phyloP scores from a whole-genome alignment of 2,329 filamentous ascomycete species.

The Cercospora nicotianae region DNA sequence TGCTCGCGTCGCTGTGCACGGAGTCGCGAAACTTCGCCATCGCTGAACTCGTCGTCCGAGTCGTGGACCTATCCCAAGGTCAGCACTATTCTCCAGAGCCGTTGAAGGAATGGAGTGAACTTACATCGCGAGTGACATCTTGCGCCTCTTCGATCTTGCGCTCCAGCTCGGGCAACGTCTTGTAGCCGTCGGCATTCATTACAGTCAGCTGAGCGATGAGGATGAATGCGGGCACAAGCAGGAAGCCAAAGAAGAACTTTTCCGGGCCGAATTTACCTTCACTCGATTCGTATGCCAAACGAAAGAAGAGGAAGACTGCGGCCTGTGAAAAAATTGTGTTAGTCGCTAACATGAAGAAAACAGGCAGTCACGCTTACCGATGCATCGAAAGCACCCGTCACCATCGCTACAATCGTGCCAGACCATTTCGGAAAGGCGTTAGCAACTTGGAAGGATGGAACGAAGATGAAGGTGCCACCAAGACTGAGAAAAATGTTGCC shows the following conservation, averaged over 20 bases:
- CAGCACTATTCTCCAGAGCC: background rate
- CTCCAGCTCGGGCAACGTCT: slow-evolving; percentile 71
- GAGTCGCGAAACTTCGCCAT: slow-evolving; percentile 60
- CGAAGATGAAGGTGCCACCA: slow-evolving; percentile 53
- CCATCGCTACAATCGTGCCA: slow-evolving; percentile 49
- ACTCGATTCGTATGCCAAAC: slow-evolving; percentile 49
- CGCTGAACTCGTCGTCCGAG: slow-evolving; percentile 57
- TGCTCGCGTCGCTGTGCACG: slow-evolving; percentile 55
- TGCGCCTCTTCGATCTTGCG: slow-evolving; percentile 76
- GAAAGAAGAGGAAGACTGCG: slow-evolving; percentile 51
- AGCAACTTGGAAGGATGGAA: slow-evolving; percentile 52
- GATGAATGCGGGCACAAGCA: slow-evolving; percentile 49
- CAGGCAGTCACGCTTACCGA: slow-evolving; percentile 30
- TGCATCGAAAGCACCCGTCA: slow-evolving; percentile 53
- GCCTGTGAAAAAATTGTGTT: slow-evolving; percentile 28
- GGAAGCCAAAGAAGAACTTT: slow-evolving; percentile 51
- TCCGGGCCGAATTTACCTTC: slow-evolving; percentile 46
- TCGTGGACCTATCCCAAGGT: slow-evolving; percentile 45
- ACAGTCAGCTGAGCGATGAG: slow-evolving; percentile 47
- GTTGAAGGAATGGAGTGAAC: background rate
- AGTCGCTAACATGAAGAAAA: background rate
- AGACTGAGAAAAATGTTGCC: slow-evolving; percentile 51
- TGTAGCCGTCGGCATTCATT: slow-evolving; percentile 49
- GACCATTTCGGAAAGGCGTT: slow-evolving; percentile 53
- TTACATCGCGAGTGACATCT: slow-evolving; percentile 43